Conservation (phyloP, 768 basidiomycete species). For the Russula virescens region DNA sequence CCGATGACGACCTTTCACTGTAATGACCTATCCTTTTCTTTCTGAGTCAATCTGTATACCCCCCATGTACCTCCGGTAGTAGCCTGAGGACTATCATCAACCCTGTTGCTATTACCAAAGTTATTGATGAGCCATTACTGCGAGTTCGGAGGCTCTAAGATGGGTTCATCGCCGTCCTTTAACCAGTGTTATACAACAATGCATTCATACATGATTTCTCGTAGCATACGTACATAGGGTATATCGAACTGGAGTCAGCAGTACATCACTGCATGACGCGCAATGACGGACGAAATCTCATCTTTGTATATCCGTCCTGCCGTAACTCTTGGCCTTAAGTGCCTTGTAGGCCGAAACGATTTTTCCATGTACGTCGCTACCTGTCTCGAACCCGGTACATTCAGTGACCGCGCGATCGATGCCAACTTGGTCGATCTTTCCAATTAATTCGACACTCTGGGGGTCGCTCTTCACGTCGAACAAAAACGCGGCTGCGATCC, state of each 20-base stretch:
- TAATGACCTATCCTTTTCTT: background rate
- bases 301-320: background rate
- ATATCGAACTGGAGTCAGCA: too few species aligned
- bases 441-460: slow-evolving; percentile 32
- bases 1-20: background rate
- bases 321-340: slow-evolving; percentile 13
- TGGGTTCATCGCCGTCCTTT: too few species aligned
- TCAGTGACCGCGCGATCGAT: slow-evolving; percentile 30
- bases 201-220: too few species aligned
- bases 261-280: background rate
- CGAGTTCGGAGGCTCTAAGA: too few species aligned
- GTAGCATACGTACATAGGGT: too few species aligned
- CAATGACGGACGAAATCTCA: background rate
- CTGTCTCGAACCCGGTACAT: slow-evolving; percentile 29
- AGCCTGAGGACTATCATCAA: background rate
- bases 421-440: slow-evolving; percentile 28
- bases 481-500: slow-evolving; percentile 35
- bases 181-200: too few species aligned
- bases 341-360: slow-evolving; percentile 26
- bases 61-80: background rate
- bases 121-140: too few species aligned
- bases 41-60: background rate
- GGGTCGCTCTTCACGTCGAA: slow-evolving; percentile 33
- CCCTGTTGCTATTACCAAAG: too few species aligned
- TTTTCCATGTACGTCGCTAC: slow-evolving; percentile 24